Percentiles rank a stretch among this genome's conserved stretches.
Conservation (phyloP, 495 filamentous ascomycete genomes). For the Tirmania nivea region DNA sequence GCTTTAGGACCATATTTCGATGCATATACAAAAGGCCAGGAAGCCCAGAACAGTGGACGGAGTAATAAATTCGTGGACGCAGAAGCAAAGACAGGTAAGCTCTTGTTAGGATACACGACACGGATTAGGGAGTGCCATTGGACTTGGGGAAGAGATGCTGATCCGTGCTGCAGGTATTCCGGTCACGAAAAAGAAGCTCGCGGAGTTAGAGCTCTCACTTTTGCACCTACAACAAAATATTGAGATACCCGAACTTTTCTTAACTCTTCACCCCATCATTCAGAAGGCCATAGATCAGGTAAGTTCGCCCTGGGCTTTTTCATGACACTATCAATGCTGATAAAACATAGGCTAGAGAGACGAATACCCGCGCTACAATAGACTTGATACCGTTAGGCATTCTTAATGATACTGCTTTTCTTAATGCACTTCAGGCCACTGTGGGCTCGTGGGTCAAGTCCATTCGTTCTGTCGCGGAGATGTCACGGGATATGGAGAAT, state of each 20-base stretch:
- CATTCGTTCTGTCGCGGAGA: constrained; percentile 90
- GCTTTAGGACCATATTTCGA: constrained; percentile 88
- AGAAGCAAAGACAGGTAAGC: constrained; percentile 48
- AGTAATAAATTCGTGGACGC: constrained; percentile 35
- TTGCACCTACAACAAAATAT: constrained; percentile 89
- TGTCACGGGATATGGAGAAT: constrained; percentile 67
- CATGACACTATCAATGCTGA: constrained; percentile 1
- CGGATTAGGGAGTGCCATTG: too few relatives aligned
- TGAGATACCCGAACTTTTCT: constrained; percentile 75
- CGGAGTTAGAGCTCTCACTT: constrained; percentile 74
- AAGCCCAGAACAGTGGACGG: constrained; percentile 40
- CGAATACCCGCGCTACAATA: constrained; percentile 41
- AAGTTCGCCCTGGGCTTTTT: not conserved
- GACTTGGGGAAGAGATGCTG: too few relatives aligned
- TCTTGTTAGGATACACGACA: not conserved
- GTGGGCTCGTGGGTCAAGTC: constrained; percentile 97
- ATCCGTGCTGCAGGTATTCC: constrained; percentile 39
- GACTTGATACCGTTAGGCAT: constrained; percentile 52
- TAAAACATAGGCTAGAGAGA: constrained; percentile 29
- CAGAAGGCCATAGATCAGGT: constrained; percentile 54
- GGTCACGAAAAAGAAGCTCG: constrained; percentile 87
- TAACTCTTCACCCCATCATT: constrained; percentile 70
- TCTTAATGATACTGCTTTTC: constrained; percentile 64
- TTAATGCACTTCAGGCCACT: constrained; percentile 79
- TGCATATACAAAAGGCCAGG: constrained; percentile 70